Evolutionary conservation across 352 stramenopile genomes (phyloP), one percentile per base, ranked within the genome.

Genomic region (Albugo candida): DNA sequence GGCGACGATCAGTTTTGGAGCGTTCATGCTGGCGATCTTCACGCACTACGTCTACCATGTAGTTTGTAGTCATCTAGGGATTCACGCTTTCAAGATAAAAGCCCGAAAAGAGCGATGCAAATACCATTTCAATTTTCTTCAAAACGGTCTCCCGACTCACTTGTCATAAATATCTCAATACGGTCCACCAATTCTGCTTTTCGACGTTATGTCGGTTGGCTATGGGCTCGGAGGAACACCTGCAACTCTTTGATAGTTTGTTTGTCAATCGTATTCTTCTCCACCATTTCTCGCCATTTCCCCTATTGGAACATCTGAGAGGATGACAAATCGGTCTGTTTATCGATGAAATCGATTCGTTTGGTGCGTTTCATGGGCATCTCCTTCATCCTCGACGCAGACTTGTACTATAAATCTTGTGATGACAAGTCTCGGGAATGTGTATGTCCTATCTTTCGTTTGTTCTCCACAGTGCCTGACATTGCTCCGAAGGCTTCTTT

Each of bases 21-120:
- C 78, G n/a, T 73, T 80, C 58, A 84, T 87, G 53, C 44, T 73
- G 39, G 52, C 64, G 13, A 61, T 87, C 5, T 92, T 88, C 56
- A 46, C 83, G 38, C 71, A 92, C 60, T 92, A 81, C 45, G 71
- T 92, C 13, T 64, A 64, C 17, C 62, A 76, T 57, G 78, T 88
- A 54, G 88, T 92, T 37, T 87, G 78, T 53, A 64, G 81, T 55
- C 83, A 84, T 59, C 65, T 92, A 51, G 70, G 83, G 54, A 92
- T 88, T 55, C 81, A 68, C 53, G 58, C 85, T 48, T 85, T 92
- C 58, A 86, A 83, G 63, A 70, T 85, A 49, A 59, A 62, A 50
- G 38, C 36, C 35, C 11, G 39, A 27, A 46, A 58, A 44, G 18
- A 36, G 38, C 8, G 24, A 31, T 31, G 3, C 24, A 31, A 31